Evolutionary conservation across 2,329 filamentous ascomycete species (phyloP), one percentile per base, ranked within the genome.

Genomic region (Claviceps pazoutovae): DNA sequence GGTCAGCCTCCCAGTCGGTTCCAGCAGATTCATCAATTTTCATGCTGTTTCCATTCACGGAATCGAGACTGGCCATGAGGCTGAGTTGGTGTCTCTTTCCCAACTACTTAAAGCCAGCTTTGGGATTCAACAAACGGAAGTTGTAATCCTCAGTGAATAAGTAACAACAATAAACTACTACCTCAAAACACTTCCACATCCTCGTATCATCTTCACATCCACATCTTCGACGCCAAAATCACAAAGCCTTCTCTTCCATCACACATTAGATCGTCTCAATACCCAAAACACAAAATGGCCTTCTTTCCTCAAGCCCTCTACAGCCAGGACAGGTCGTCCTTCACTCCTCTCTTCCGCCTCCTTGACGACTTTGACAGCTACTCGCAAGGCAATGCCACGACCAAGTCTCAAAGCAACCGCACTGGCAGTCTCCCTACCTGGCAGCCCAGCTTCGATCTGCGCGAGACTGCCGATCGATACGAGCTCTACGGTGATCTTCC

Each of bases 401-500:
- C 58, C 45, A 58, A 59, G 48, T 61, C 60, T 37, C 61, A 60
- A 47, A 52, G 54, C 30, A 57, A 55, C 48, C 64, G 61, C 34
- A 60, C 60, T 46, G 52, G 54, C 30, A 57, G 56, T 53, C 58
- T 75, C 47, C 73, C 71, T 46, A 71, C 77, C 62, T 90, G 88
- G 76, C 76, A 79, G 53, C 87, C 86, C 51, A 84, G 82, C 68
- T 91, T 91, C 62, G 86, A 91, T 61, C 75, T 90, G 55, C 82
- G 79, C 64, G 87, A 93, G 71, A 78, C 76, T 13, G 75, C 76
- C 55, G 68, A 79, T 5, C 65, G 72, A 56, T 91, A 88, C 63
- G 83, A 91, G 68, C 82, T 91, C 19, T 80, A 90, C 60, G 87
- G 86, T 60, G 86, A 91, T 67, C 79, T 91, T 5, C 83, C 86